These are phyloP conservation scores for Colletotrichum agaves DNA, from an alignment of 2,329 filamentous ascomycete species.

Conservation along the genomic window DNA sequence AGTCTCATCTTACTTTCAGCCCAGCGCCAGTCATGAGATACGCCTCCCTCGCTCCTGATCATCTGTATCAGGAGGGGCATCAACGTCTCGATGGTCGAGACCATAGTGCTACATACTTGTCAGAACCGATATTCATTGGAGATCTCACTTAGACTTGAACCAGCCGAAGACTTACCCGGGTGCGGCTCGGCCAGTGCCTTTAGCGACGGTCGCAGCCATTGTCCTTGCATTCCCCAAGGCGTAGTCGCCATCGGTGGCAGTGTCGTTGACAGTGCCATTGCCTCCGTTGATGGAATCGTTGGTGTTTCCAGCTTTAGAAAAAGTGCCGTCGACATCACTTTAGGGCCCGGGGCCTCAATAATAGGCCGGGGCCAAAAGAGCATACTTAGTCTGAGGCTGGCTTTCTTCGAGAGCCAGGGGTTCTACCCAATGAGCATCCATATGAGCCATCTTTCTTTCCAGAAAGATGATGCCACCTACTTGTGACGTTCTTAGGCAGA, in stretches of 20 bases:
- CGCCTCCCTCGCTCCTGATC: not conserved
- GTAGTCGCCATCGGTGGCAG: too few relatives aligned
- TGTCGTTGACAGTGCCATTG: not conserved
- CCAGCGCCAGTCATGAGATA: not conserved
- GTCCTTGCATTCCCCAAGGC: not conserved
- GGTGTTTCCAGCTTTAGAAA: too few relatives aligned
- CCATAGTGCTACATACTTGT: not conserved
- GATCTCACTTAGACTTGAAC: too few relatives aligned
- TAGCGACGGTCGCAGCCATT: not conserved
- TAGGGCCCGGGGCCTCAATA: too few relatives aligned
- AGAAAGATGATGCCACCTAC: too few relatives aligned
- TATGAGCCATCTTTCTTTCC: too few relatives aligned
- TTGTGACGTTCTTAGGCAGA: too few relatives aligned
- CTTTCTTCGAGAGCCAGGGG: too few relatives aligned
- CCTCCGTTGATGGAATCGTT: not conserved
- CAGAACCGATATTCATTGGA: not conserved
- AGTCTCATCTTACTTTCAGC: not conserved
- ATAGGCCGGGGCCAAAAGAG: too few relatives aligned
- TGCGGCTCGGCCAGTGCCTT: not conserved
- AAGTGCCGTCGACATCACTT: too few relatives aligned
- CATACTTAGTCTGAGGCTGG: too few relatives aligned
- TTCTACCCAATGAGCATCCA: too few relatives aligned
- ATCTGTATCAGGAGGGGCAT: not conserved
- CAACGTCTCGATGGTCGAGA: not conserved
- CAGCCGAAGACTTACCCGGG: not conserved